Evolutionary conservation across 306 rosid genomes (phyloP).

Genomic region (Morella rubra): DNA sequence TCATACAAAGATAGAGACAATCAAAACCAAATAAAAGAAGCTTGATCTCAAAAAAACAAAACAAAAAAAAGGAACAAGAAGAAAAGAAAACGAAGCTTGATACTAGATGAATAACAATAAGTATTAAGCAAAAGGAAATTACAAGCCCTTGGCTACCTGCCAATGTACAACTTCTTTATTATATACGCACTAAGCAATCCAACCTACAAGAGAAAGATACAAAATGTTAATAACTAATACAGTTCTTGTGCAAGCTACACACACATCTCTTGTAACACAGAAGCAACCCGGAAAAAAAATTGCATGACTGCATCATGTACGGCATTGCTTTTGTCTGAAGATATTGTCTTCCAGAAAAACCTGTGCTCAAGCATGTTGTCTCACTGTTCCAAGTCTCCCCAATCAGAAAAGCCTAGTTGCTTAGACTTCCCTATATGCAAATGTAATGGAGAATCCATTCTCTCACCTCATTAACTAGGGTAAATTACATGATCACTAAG

Average conservation of each 20-base stretch:
- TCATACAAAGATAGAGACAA: too few relatives aligned
- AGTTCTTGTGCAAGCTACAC: background rate
- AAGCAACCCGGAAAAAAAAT: background rate
- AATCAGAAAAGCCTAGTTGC: background rate
- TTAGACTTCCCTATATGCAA: background rate
- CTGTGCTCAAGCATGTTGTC: too few relatives aligned
- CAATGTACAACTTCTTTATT: slow-evolving; percentile 50
- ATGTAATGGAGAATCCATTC: too few relatives aligned
- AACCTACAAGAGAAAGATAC: slow-evolving; percentile 39
- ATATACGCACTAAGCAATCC: slow-evolving; percentile 49
- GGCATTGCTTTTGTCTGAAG: background rate
- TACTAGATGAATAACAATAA: background rate
- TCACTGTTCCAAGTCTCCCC: background rate
- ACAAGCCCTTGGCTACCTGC: slow-evolving; percentile 38
- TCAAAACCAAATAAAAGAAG: too few relatives aligned
- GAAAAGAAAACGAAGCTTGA: background rate
- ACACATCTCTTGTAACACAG: background rate
- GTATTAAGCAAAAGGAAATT: background rate
- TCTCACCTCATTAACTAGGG: background rate
- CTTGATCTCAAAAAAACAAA: too few relatives aligned
- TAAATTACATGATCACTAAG: background rate
- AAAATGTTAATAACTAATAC: slow-evolving; percentile 2
- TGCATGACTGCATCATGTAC: background rate
- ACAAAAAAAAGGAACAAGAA: background rate
- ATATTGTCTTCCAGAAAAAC: background rate